A percentile compares a stretch with the other conserved stretches of the same genome.
Evolutionary conservation across 2,329 filamentous ascomycete genomes (phyloP).

Genomic region (Colletotrichum chrysophilum): DNA sequence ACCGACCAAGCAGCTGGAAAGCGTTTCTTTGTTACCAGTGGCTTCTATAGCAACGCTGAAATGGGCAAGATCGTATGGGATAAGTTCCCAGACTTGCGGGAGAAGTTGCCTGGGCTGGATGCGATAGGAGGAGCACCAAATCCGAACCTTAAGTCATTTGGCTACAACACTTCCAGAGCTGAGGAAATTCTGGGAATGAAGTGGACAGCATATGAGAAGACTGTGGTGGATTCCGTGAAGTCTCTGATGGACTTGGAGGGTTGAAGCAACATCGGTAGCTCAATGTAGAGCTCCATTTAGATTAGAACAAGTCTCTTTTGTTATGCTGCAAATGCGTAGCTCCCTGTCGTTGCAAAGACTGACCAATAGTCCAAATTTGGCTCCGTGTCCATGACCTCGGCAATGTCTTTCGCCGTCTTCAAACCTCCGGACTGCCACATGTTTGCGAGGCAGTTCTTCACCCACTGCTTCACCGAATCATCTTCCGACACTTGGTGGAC

Average conservation of each 20-base stretch:
- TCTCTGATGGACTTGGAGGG: not conserved
- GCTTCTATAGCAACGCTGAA: constrained; percentile 25
- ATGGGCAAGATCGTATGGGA: constrained; percentile 27
- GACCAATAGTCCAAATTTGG: constrained; percentile 23
- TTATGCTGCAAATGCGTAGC: constrained; percentile 29
- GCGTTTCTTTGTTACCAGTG: constrained; percentile 30
- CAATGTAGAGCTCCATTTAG: not conserved
- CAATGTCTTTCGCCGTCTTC: constrained; percentile 16
- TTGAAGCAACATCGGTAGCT: not conserved
- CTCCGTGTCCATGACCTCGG: not conserved
- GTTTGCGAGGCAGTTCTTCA: constrained; percentile 8
- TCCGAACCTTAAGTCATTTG: not conserved
- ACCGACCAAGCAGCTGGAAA: constrained; percentile 25
- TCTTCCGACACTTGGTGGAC: constrained; percentile 19
- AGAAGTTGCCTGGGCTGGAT: constrained; percentile 27
- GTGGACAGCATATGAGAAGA: constrained; percentile 50
- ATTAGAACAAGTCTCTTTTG: fast-evolving
- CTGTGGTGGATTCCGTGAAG: constrained; percentile 44
- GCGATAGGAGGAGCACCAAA: constrained; percentile 1
- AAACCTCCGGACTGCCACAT: constrained; percentile 24
- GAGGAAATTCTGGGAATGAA: constrained; percentile 53
- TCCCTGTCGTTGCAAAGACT: constrained; percentile 28
- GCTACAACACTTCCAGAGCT: constrained; percentile 42
- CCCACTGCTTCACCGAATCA: constrained; percentile 9
- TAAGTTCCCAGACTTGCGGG: constrained; percentile 24